Conservation (phyloP, 2,329 filamentous ascomycete genomes). For the Pyrenophora tritici-repentis region DNA sequence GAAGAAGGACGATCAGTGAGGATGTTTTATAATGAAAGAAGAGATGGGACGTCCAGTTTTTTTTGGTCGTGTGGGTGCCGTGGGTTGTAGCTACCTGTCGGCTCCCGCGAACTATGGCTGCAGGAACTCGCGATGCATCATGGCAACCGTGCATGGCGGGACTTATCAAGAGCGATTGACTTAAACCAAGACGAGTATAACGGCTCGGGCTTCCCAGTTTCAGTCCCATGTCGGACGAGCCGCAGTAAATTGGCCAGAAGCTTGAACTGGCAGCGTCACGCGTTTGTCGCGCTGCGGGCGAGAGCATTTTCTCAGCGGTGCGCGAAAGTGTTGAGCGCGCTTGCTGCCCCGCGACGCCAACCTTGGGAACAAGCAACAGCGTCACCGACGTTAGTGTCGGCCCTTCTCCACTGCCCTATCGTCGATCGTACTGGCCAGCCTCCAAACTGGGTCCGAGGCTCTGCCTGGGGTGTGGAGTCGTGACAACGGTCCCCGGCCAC, state of each 20-base stretch:
- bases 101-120: constrained; percentile 31
- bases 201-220: constrained; percentile 18
- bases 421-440: constrained; percentile 17
- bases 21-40: constrained; percentile 12
- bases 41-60: constrained; percentile 7
- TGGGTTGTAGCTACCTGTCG: constrained; percentile 9
- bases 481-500: constrained; percentile 9
- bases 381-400: constrained; percentile 14
- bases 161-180: constrained; percentile 28
- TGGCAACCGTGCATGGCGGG: constrained; percentile 28
- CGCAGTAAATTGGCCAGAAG: constrained; percentile 15
- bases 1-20: constrained; percentile 11
- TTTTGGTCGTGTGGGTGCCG: constrained; percentile 27
- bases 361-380: constrained; percentile 21
- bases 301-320: neutral
- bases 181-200: constrained; percentile 18
- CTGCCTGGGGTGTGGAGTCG: constrained; percentile 15
- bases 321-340: constrained; percentile 35
- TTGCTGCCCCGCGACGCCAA: constrained; percentile 25
- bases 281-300: too few relatives aligned
- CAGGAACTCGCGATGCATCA: constrained; percentile 43
- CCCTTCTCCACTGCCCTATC: constrained; percentile 16
- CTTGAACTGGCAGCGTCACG: neutral
- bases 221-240: constrained; percentile 17
- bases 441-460: constrained; percentile 1